Conservation (phyloP, 768 basidiomycete species). For the Leccinum subtestaceum region DNA sequence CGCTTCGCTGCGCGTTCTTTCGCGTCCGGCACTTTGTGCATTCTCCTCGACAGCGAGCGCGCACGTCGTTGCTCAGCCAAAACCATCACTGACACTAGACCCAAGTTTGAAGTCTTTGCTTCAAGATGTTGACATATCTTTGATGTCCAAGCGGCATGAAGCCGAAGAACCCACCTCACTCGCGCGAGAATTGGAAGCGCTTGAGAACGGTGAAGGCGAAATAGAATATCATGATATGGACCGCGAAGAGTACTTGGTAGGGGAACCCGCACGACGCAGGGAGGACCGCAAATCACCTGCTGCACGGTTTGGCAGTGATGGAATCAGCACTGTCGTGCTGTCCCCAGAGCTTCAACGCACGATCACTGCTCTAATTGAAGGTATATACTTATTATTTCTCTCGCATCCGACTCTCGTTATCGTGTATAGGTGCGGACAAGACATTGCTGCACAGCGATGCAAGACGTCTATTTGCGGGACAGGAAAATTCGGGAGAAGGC, state of each 20-base stretch:
- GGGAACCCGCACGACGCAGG: constrained; percentile 24
- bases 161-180: constrained; percentile 21
- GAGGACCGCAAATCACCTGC: constrained; percentile 72
- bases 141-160: constrained; percentile 38
- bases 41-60: constrained; percentile 34
- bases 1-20: constrained; percentile 24
- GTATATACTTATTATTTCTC: constrained; percentile 44
- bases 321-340: constrained; percentile 68
- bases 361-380: constrained; percentile 64
- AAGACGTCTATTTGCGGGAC: constrained; percentile 60
- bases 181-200: constrained; percentile 56
- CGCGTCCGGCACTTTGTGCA: constrained; percentile 17
- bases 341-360: constrained; percentile 68
- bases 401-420: constrained; percentile 9
- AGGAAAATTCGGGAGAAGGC: constrained; percentile 27
- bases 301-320: constrained; percentile 73
- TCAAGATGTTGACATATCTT: constrained; percentile 65
- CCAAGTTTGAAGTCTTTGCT: constrained; percentile 61
- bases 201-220: constrained; percentile 36
- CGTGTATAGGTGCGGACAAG: constrained; percentile 57
- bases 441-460: constrained; percentile 64
- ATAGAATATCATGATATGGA: constrained; percentile 32
- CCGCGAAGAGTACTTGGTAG: constrained; percentile 31
- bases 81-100: constrained; percentile 62
- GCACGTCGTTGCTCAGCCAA: constrained; percentile 42